Base-by-base conservation (phyloP, 495 filamentous ascomycete species). In the Neurospora sp. region DNA sequence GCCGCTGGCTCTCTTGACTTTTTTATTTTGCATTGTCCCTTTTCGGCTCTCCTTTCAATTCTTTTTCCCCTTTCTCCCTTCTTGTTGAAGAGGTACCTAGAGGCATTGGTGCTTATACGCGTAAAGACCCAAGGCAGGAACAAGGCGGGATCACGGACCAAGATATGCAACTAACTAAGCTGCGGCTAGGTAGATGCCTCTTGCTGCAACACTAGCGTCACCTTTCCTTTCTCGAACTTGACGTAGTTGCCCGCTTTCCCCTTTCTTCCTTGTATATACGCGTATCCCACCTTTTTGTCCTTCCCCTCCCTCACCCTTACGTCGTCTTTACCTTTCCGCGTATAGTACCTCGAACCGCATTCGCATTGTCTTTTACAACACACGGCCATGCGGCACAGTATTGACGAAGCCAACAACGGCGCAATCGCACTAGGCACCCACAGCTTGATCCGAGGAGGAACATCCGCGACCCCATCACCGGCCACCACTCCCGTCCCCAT, bases 401-500 rank as follows among this genome's bases (percentile, higher is more conserved):
- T 66, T 66, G 54, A 66, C 54, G 27, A 66, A 66, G 54, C 54
- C 54, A 35, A 66, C 54, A 66, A 66, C 54, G 54, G 54, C 72
- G 75, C 74, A 69, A 59, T 59, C 37, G 70, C 71, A 76, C 39
- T 74, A 74, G 71, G 44, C 59, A 69, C 62, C 69, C 73, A 73
- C 23, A 77, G 71, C 54, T 35, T 66, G 27, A 66, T 66, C 27
- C 54, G 54, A 20, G 41, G 16, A 44, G 42, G 18, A 18, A n/a
- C 46, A 54, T 20, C 46, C 20, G 4, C 18, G n/a, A 16, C 18
- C 44, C n/a, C 46, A 54, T 54, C 46, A 18, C 54, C 54, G 14
- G 16, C 54, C 23, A 59, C 48, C 54, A 66, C 54, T 9, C 54
- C 54, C 54, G 54, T 66, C 12, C 54, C 54, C 54, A 66, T 66